Evolutionary conservation across 768 basidiomycete species (phyloP).

Genomic region (Macrolepiota dolichaula): DNA sequence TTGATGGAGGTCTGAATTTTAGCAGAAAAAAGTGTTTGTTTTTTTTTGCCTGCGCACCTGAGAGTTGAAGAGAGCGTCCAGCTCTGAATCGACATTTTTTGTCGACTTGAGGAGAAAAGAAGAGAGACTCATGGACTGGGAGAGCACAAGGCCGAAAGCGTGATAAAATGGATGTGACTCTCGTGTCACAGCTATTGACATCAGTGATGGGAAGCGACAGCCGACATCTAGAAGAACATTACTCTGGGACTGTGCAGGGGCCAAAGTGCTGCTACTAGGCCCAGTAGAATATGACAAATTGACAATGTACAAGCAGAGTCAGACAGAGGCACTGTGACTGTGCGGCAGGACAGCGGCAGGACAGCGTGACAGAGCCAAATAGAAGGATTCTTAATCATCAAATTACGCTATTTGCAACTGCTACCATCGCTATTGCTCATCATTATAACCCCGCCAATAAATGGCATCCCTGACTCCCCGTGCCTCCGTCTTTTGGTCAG

Average conservation of each 20-base stretch:
- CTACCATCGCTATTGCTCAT: neutral
- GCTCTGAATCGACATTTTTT: slow-evolving; percentile 48
- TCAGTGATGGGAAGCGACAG: neutral
- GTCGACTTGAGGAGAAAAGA: slow-evolving; percentile 46
- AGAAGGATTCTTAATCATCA: neutral
- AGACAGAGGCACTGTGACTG: neutral
- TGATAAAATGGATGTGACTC: neutral
- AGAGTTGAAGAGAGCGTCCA: slow-evolving; percentile 60
- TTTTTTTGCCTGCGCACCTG: slow-evolving; percentile 44
- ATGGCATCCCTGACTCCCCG: slow-evolving; percentile 16
- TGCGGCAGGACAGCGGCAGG: neutral
- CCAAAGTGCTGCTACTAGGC: neutral
- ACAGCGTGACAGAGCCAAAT: neutral
- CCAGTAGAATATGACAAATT: neutral
- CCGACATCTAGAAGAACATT: neutral
- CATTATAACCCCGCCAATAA: neutral
- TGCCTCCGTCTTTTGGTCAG: slow-evolving; percentile 11
- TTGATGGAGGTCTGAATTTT: neutral
- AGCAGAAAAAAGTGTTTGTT: slow-evolving; percentile 11
- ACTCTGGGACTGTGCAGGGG: neutral
- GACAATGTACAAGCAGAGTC: neutral
- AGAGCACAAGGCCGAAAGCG: neutral
- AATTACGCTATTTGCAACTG: neutral
- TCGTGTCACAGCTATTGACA: neutral
- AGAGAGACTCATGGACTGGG: slow-evolving; percentile 47